Evolutionary conservation across 306 rosid genomes (phyloP).

Genomic region (Castanopsis chinensis): DNA sequence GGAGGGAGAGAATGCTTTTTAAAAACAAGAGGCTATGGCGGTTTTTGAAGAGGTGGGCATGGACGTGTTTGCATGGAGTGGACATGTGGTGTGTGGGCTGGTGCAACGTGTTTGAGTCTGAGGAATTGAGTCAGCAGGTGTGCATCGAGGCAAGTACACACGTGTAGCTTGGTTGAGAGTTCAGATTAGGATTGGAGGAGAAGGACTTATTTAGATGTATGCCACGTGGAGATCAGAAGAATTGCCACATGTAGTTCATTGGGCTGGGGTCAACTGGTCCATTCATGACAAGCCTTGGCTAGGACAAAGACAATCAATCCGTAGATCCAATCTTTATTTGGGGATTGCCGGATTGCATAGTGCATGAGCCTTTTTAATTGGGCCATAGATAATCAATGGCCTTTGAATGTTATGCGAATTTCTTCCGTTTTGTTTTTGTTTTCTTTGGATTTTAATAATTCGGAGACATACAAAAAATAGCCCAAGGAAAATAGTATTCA

Average conservation of each 20-base stretch:
- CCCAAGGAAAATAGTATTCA: too few species aligned
- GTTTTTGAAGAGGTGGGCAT: conserved; percentile 24
- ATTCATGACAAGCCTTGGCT: too few species aligned
- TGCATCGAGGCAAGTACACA: neutral
- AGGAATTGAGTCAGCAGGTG: conserved; percentile 23
- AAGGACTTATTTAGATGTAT: neutral
- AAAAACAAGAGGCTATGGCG: conserved; percentile 30
- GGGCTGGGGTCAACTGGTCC: neutral
- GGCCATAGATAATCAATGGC: too few species aligned
- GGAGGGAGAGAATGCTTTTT: neutral
- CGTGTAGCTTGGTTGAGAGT: conserved; percentile 1
- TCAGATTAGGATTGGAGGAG: neutral
- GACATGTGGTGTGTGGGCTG: conserved; percentile 33
- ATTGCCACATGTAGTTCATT: neutral
- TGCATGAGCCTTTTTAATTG: too few species aligned
- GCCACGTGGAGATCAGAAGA: conserved; percentile 24
- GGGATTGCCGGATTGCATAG: too few species aligned
- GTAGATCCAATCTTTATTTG: too few species aligned
- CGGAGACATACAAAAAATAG: too few species aligned
- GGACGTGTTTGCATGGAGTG: conserved; percentile 43
- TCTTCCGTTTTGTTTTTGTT: too few species aligned
- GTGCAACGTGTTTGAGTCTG: conserved; percentile 41
- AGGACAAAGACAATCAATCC: too few species aligned
- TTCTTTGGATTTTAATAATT: too few species aligned
- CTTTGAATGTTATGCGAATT: too few species aligned